These are phyloP conservation scores for Pichia sp. DNA, from an alignment of 1,139 yeast species.

Conservation along the genomic window DNA sequence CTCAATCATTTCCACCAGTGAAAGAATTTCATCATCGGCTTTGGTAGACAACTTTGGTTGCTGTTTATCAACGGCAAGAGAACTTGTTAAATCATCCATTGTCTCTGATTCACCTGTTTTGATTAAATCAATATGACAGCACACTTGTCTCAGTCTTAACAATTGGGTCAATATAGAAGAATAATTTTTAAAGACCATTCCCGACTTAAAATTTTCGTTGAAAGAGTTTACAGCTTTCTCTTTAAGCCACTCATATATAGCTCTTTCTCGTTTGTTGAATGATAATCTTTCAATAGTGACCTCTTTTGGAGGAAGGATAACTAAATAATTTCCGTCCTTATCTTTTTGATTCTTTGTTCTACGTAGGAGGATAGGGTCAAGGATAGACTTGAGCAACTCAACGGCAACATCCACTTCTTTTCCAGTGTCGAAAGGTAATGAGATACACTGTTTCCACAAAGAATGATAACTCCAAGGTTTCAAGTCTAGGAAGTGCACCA, in stretches of 20 bases:
- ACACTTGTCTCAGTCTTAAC: constrained; percentile 76
- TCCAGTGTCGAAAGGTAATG: constrained; percentile 74
- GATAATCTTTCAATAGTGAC: constrained; percentile 63
- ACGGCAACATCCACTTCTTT: constrained; percentile 67
- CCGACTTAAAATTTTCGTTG: constrained; percentile 54
- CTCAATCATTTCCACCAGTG: constrained; percentile 25
- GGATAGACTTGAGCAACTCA: constrained; percentile 75
- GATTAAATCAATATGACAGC: constrained; percentile 75
- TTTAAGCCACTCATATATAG: constrained; percentile 66
- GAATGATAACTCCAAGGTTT: constrained; percentile 89
- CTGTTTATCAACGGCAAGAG: not conserved
- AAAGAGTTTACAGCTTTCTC: constrained; percentile 67
- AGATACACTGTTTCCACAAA: constrained; percentile 86
- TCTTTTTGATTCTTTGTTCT: constrained; percentile 85
- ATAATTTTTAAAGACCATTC: constrained; percentile 69
- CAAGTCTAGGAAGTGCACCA: constrained; percentile 67
- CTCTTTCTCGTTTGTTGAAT: constrained; percentile 63
- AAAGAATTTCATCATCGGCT: constrained; percentile 29
- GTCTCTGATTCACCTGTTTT: constrained; percentile 37
- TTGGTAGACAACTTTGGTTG: constrained; percentile 18
- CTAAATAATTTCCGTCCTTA: constrained; percentile 68
- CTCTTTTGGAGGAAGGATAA: constrained; percentile 72
- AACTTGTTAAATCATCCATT: constrained; percentile 24
- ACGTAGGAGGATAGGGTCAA: constrained; percentile 79
- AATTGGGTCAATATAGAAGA: constrained; percentile 81